phyloP scores from a whole-genome alignment of 352 stramenopile species.

The Globisporangium cederbergense region DNA sequence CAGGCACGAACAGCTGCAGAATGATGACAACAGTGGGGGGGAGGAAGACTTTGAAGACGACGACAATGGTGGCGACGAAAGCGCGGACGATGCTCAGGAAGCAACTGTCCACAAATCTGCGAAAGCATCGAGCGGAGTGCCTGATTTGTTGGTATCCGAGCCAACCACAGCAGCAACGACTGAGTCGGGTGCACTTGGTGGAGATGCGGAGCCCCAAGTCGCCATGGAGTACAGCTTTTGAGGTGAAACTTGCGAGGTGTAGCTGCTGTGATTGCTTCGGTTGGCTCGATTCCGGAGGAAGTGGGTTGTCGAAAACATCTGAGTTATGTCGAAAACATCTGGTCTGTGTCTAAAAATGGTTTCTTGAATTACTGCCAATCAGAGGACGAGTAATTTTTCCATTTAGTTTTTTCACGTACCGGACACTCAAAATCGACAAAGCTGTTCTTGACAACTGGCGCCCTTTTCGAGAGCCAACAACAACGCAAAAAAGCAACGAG shows the following conservation, averaged over 20 bases:
- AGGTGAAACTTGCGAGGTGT: neutral
- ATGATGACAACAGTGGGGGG: neutral
- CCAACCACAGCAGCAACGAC: neutral
- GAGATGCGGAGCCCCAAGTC: neutral
- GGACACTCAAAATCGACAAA: too few relatives aligned
- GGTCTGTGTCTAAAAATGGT: too few relatives aligned
- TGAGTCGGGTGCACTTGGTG: neutral
- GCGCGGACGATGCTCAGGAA: neutral
- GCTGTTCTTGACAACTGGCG: too few relatives aligned
- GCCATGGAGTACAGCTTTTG: constrained; percentile 13
- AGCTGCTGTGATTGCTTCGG: too few relatives aligned
- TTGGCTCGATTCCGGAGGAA: neutral
- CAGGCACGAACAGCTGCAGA: constrained; percentile 14
- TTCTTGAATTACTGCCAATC: too few relatives aligned
- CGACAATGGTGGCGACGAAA: constrained; percentile 21
- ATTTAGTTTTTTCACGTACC: too few relatives aligned
- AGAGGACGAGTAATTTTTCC: too few relatives aligned
- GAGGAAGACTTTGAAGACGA: constrained; percentile 26
- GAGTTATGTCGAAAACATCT: too few relatives aligned
- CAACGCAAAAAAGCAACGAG: too few relatives aligned
- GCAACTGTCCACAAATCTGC: neutral
- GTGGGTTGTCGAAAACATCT: too few relatives aligned
- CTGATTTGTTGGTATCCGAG: neutral
- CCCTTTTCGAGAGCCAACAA: too few relatives aligned
- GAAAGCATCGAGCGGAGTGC: neutral